These are phyloP conservation scores for Umbelopsis ramanniana DNA, from an alignment of 192 early-diverging fungal genomes.

Conservation along the genomic window DNA sequence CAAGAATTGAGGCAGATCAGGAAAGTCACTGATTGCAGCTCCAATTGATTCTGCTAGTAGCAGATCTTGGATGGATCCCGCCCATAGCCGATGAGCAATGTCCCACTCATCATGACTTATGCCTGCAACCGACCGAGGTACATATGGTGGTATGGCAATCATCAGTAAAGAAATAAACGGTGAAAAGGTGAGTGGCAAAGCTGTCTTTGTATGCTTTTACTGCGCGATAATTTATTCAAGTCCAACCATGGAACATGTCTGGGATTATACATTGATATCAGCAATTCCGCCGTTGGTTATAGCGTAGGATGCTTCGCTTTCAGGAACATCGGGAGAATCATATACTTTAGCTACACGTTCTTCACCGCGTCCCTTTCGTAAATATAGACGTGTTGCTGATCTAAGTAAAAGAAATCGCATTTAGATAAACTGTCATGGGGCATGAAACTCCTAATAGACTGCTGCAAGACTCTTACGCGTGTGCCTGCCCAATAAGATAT, in stretches of 20 bases:
- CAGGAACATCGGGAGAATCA: constrained; percentile 82
- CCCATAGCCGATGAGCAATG: constrained; percentile 1
- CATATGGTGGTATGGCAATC: constrained; percentile 10
- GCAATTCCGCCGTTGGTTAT: constrained; percentile 78
- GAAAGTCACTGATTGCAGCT: not conserved
- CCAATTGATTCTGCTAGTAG: not conserved
- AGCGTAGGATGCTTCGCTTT: constrained; percentile 69
- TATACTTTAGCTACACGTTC: constrained; percentile 81
- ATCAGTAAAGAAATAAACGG: not conserved
- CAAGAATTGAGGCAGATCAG: not conserved
- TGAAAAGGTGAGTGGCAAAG: constrained; percentile 3
- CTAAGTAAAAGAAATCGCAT: constrained; percentile 35
- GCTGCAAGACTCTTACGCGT: constrained; percentile 25
- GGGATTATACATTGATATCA: constrained; percentile 47
- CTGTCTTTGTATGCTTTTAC: not conserved
- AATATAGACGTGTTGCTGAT: constrained; percentile 76
- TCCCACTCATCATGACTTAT: constrained; percentile 1
- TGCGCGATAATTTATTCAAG: constrained; percentile 5
- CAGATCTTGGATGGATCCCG: not conserved
- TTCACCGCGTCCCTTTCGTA: constrained; percentile 84
- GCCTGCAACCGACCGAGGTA: not conserved
- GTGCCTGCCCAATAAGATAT: constrained; percentile 25
- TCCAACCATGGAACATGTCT: not conserved
- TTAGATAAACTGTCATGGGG: not conserved
- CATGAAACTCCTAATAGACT: not conserved